phyloP scores from a whole-genome alignment of 495 filamentous ascomycete species.

The Cercophora samala region DNA sequence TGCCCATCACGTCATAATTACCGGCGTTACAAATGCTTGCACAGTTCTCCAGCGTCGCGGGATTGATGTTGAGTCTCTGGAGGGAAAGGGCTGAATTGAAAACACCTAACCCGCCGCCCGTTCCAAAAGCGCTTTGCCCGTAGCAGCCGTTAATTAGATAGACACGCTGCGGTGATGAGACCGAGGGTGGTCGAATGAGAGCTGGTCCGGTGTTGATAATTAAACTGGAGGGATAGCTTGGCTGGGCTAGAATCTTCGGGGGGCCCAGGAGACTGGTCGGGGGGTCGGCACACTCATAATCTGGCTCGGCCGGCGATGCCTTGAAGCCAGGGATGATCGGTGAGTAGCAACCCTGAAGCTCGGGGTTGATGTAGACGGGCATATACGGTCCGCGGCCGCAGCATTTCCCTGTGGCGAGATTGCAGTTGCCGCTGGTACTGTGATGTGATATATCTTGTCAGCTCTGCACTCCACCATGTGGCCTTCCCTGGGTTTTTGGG shows the following conservation, averaged over 20 bases:
- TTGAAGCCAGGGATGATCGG: constrained; percentile 10
- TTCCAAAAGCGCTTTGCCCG: neutral
- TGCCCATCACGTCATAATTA: neutral
- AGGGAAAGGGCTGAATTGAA: neutral
- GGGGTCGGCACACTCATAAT: constrained; percentile 3
- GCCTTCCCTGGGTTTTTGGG: neutral
- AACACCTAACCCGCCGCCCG: neutral
- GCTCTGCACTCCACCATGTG: neutral
- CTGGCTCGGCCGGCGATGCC: neutral
- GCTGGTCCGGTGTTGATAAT: neutral
- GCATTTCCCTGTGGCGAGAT: neutral
- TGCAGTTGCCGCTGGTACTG: neutral
- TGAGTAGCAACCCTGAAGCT: constrained; percentile 8
- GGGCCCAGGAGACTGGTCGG: neutral
- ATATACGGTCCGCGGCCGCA: neutral
- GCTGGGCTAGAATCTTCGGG: neutral
- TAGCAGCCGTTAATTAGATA: constrained; percentile 6
- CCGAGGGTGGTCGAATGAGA: constrained; percentile 3
- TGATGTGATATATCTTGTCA: neutral
- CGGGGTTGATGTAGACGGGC: constrained; percentile 11
- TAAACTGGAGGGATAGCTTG: neutral
- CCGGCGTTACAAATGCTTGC: neutral
- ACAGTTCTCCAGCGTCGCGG: constrained; percentile 5
- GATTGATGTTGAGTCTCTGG: neutral
- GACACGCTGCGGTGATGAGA: neutral